A percentile compares a stretch with the other conserved stretches of the same genome.
Conservation (phyloP, 768 basidiomycete genomes). For the Leucosporidium yakuticum region DNA sequence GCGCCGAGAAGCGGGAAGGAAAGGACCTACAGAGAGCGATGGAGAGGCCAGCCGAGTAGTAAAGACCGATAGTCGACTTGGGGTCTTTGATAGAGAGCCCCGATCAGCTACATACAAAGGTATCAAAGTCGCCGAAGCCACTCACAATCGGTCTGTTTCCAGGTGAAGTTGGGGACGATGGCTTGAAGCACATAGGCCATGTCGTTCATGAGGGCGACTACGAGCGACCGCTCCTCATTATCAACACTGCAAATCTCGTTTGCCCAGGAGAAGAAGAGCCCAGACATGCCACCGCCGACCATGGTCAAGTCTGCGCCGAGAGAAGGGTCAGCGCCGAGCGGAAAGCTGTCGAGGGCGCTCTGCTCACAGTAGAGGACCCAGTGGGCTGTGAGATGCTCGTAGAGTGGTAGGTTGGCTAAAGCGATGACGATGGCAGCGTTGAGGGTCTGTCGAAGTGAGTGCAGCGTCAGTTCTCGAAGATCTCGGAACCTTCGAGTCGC, state of each 20-base stretch:
- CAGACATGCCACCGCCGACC: constrained; percentile 27
- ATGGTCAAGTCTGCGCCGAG: neutral
- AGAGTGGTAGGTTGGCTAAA: constrained; percentile 9
- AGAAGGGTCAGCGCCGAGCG: neutral
- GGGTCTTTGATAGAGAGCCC: too few relatives aligned
- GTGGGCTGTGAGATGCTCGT: constrained; percentile 30
- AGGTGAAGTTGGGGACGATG: constrained; percentile 40
- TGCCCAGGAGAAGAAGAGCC: constrained; percentile 38
- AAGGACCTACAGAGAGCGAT: neutral
- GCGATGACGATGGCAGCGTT: constrained; percentile 13
- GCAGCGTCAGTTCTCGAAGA: too few relatives aligned
- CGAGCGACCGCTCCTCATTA: constrained; percentile 36
- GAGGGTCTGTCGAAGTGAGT: neutral
- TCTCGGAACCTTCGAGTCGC: too few relatives aligned
- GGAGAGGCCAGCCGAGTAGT: neutral
- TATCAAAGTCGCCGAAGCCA: too few relatives aligned
- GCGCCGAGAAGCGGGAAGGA: neutral
- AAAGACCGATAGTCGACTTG: neutral
- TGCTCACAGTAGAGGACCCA: constrained; percentile 32
- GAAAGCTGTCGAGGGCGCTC: neutral
- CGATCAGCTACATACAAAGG: too few relatives aligned
- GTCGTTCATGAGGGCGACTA: constrained; percentile 39
- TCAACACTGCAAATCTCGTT: constrained; percentile 37
- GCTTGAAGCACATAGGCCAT: constrained; percentile 39
- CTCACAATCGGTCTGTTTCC: constrained; percentile 26